Percentiles rank a stretch among this genome's conserved stretches.
Evolutionary conservation across 805 yeast genomes (phyloP).

Genomic region (Yarrowia sp.): DNA sequence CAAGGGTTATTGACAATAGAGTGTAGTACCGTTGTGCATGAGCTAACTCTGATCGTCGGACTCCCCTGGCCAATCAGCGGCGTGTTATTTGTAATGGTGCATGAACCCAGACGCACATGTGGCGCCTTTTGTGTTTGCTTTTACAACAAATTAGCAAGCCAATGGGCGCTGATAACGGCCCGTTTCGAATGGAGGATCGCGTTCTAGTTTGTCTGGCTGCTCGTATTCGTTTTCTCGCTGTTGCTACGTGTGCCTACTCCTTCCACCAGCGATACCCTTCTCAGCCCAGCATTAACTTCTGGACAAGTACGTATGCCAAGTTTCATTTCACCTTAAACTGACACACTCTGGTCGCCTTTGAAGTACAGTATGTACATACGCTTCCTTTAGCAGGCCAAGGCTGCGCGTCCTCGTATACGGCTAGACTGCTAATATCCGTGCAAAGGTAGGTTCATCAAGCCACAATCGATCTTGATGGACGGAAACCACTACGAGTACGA

Average conservation of each 20-base stretch:
- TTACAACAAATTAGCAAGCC: background rate
- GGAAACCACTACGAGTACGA: too few species aligned
- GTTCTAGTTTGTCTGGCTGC: too few species aligned
- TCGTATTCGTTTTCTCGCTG: too few species aligned
- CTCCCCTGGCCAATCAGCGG: slow-evolving; percentile 1
- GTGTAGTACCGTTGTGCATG: slow-evolving; percentile 12
- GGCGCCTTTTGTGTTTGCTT: background rate
- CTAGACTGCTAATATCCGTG: background rate
- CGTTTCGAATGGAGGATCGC: too few species aligned
- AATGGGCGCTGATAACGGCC: background rate
- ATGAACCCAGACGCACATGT: background rate
- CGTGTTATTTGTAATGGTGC: background rate
- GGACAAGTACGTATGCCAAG: background rate
- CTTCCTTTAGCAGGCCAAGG: background rate
- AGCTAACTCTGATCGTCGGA: background rate
- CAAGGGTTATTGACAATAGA: background rate
- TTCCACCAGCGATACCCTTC: too few species aligned
- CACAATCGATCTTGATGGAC: too few species aligned
- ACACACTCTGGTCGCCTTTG: background rate
- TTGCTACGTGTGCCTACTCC: too few species aligned
- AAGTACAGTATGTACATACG: background rate
- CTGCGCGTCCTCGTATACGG: background rate
- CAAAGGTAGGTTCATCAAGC: too few species aligned
- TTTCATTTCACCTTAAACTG: background rate
- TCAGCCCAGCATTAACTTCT: background rate